Evolutionary conservation across 768 basidiomycete genomes (phyloP), one percentile per base, ranked within the genome.

Genomic region (Podaxis sp.): DNA sequence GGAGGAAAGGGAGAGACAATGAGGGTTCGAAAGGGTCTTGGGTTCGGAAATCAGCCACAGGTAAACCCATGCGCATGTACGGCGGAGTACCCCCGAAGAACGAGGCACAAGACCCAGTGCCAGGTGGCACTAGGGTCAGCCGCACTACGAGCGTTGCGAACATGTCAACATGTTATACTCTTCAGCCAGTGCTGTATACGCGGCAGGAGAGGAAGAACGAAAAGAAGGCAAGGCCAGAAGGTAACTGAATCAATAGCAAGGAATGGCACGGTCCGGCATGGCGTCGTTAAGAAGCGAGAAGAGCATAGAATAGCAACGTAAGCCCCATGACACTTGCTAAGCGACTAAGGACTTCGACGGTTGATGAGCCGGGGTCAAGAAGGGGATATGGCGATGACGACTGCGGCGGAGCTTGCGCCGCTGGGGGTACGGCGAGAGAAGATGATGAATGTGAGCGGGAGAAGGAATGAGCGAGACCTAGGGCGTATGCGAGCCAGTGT

Each of bases 201-300:
- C 8, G 9, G 33, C 33, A 2, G 33, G 33, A 33, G 9, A 33
- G 33, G 9, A 33, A 8, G 33, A 33, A 33, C 8, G 33, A 33
- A 33, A 33, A 33, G 30, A 33, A 33, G 33, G 33, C 33, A 33
- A 46, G 44, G n/a, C 42, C 44, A 46, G 44, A 46, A 8, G 4
- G 8, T 46, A 19, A n/a, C 44, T 9, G 19, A 46, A 17, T 46
- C n/a, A 46, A 46, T 22, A 9, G 7, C n/a, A 46, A 46, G 8
- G 44, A 19, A n/a, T 22, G 44, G 15, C 33, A 19, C 19, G 7
- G 17, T 46, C n/a, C 19, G n/a, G 44, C 17, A 46, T 17, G 44
- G n/a, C n/a, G 19, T 19, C 15, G n/a, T 87, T 87, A 74, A 61
- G 75, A 33, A 71, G 72, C 17, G 65, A 75, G 58, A 56, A 63